Conservation (phyloP, 164 flowering plant species). For the Magnolia kwangsiensis region DNA sequence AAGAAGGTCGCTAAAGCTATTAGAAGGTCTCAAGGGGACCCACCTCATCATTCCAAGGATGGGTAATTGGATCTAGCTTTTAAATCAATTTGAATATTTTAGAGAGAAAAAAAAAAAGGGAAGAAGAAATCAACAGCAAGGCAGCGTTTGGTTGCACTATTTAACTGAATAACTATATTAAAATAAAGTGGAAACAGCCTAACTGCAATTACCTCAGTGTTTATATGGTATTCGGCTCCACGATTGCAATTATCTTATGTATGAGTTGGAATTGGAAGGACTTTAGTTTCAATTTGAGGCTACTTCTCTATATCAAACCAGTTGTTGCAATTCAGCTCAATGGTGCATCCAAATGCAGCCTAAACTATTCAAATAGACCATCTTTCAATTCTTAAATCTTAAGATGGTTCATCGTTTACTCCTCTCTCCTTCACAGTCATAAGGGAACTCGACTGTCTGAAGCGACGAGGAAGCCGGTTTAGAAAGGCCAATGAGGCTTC, state of each 20-base stretch:
- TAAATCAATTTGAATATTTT: not conserved
- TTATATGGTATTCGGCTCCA: too few relatives aligned
- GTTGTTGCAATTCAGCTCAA: not conserved
- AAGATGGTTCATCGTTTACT: not conserved
- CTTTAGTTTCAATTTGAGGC: too few relatives aligned
- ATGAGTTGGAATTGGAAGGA: too few relatives aligned
- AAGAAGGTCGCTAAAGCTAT: conserved; percentile 66
- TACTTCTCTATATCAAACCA: not conserved
- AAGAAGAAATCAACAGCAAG: not conserved
- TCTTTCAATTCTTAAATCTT: not conserved
- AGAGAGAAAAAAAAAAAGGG: not conserved
- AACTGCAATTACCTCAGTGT: not conserved
- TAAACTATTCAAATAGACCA: not conserved
- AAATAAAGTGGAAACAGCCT: not conserved
- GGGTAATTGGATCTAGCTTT: conserved; percentile 42
- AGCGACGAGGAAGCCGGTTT: conserved; percentile 50
- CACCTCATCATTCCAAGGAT: conserved; percentile 71
- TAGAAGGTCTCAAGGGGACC: conserved; percentile 84
- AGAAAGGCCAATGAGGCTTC: conserved; percentile 48
- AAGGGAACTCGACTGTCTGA: conserved; percentile 66
- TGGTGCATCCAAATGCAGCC: not conserved
- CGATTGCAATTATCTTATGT: not conserved
- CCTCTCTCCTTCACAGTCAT: conserved; percentile 40
- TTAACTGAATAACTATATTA: not conserved
- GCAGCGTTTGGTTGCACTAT: not conserved